phyloP scores from a whole-genome alignment of 345 rosid genomes.

The Fremontodendron californicum region DNA sequence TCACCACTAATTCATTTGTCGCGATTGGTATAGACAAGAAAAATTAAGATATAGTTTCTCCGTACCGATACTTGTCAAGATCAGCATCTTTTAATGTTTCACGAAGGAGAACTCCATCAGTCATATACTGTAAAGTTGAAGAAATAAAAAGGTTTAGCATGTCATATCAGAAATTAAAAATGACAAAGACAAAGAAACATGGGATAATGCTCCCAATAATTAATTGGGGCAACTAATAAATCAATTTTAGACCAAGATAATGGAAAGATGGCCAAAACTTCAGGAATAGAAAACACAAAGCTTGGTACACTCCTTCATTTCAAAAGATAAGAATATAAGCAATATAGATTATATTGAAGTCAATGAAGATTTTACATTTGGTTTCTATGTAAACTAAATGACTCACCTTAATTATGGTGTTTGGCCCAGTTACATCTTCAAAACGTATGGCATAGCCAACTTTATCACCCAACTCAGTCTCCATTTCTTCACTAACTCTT shows the following conservation, averaged over 20 bases:
- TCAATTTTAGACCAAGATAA: neutral
- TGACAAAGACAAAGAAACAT: neutral
- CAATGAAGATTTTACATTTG: neutral
- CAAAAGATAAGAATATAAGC: neutral
- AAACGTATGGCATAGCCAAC: conserved; percentile 98
- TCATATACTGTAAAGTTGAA: conserved; percentile 78
- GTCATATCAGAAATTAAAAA: neutral
- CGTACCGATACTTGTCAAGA: conserved; percentile 92
- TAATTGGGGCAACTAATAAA: neutral
- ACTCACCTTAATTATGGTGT: conserved; percentile 81
- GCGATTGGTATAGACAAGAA: conserved; percentile 9
- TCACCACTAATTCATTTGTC: neutral
- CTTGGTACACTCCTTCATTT: neutral
- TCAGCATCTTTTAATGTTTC: conserved; percentile 97
- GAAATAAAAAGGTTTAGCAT: conserved; percentile 5
- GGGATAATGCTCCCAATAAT: neutral
- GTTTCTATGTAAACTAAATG: neutral
- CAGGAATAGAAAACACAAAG: neutral
- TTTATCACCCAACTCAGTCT: conserved; percentile 78
- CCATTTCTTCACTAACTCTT: conserved; percentile 99
- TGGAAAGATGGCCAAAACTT: neutral
- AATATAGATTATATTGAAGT: neutral
- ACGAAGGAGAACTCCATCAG: conserved; percentile 94
- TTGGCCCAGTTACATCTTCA: conserved; percentile 93
- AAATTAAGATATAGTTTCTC: conserved; percentile 2